A percentile compares a stretch with the other conserved stretches of the same genome.
phyloP scores from a whole-genome alignment of 257 asterid species.

The Solanum lycopersicoides region DNA sequence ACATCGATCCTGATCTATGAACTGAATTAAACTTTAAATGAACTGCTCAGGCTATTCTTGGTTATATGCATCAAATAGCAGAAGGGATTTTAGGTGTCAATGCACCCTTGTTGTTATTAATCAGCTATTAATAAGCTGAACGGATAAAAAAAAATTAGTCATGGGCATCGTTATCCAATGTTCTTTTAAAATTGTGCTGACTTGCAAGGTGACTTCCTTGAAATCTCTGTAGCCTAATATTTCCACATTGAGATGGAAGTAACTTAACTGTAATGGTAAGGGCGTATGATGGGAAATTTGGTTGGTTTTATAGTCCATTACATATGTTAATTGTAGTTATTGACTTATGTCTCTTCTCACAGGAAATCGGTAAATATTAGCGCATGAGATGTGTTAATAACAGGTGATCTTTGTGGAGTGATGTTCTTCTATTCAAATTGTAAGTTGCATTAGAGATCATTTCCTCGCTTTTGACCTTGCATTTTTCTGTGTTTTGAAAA shows the following conservation, averaged over 20 bases:
- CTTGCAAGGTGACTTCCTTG: neutral
- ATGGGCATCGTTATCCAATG: neutral
- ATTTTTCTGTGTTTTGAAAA: neutral
- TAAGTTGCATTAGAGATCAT: neutral
- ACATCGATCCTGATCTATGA: neutral
- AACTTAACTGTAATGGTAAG: neutral
- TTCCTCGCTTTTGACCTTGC: neutral
- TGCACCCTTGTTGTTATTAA: neutral
- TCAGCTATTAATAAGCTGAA: neutral
- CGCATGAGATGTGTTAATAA: neutral
- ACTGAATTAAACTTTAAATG: neutral
- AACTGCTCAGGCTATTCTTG: constrained; percentile 1
- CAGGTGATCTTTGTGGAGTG: neutral
- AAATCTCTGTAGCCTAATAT: neutral
- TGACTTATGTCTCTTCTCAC: neutral
- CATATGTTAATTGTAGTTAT: neutral
- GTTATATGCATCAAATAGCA: neutral
- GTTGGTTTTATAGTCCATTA: neutral
- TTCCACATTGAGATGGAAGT: neutral
- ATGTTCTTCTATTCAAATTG: neutral
- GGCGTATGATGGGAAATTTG: neutral
- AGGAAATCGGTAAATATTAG: neutral
- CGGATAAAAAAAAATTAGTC: neutral
- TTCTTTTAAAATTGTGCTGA: neutral
- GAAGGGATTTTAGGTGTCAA: neutral